A percentile compares a stretch with the other conserved stretches of the same genome.
These are phyloP conservation scores for Nicotiana undulata DNA, from an alignment of 257 asterid species.

Conservation along the genomic window DNA sequence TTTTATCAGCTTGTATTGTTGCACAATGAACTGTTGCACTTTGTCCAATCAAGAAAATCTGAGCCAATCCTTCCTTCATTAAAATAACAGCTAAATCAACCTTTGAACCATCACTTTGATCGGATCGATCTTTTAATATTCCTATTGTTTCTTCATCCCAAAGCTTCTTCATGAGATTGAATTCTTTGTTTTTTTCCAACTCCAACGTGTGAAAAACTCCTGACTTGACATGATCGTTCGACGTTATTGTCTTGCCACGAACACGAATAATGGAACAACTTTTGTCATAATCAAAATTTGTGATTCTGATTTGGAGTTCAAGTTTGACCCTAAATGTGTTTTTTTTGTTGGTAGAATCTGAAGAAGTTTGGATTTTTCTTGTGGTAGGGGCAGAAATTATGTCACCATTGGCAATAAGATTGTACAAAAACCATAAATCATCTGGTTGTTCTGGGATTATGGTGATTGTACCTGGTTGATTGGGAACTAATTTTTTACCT, in stretches of 20 bases:
- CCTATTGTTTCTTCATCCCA: not conserved
- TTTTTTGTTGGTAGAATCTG: not conserved
- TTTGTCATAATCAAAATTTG: not conserved
- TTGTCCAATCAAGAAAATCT: not conserved
- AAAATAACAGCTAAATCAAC: not conserved
- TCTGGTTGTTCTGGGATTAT: not conserved
- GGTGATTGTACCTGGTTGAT: not conserved
- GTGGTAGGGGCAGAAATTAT: not conserved
- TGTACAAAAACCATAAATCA: not conserved
- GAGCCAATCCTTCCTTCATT: not conserved
- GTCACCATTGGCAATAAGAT: not conserved
- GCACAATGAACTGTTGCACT: not conserved
- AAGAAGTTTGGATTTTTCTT: not conserved
- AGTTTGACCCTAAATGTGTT: not conserved
- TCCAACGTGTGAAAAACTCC: not conserved
- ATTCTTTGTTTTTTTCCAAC: not conserved
- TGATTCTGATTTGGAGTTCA: not conserved
- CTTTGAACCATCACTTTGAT: not conserved
- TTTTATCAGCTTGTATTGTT: not conserved
- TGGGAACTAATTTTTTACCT: not conserved
- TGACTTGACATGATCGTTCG: not conserved
- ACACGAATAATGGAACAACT: not conserved
- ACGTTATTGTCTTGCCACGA: not conserved
- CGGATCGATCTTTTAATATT: not conserved
- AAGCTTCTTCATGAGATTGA: not conserved